Percentiles rank a stretch among this genome's conserved stretches.
These are phyloP conservation scores for Tephrocybe sp. DNA, from an alignment of 768 basidiomycete genomes.

Conservation along the genomic window DNA sequence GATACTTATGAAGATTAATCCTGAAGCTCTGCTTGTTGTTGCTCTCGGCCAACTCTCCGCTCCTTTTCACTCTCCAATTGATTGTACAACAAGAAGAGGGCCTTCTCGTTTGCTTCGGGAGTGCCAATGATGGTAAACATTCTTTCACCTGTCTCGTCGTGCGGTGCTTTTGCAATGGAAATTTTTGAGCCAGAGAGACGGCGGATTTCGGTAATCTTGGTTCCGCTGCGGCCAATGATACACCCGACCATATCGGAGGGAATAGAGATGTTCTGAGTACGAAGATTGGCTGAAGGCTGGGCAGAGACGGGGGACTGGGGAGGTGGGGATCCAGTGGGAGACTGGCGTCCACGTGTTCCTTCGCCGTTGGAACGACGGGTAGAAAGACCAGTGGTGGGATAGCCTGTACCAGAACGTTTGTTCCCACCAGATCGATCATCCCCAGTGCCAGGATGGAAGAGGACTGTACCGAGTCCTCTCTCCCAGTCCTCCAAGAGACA, in stretches of 20 bases:
- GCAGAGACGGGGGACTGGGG: slow-evolving; percentile 48
- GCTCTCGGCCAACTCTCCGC: slow-evolving; percentile 83
- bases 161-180: slow-evolving; percentile 98
- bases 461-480: slow-evolving; percentile 86
- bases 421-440: slow-evolving; percentile 56
- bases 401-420: slow-evolving; percentile 53
- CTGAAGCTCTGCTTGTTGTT: slow-evolving; percentile 67
- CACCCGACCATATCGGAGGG: slow-evolving; percentile 99
- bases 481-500: slow-evolving; percentile 98
- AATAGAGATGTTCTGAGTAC: slow-evolving; percentile 99
- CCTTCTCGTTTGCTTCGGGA: slow-evolving; percentile 96
- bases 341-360: slow-evolving; percentile 40
- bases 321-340: slow-evolving; percentile 47
- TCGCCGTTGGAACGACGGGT: slow-evolving; percentile 71
- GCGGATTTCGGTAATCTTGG: slow-evolving; percentile 99
- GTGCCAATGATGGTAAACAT: slow-evolving; percentile 99
- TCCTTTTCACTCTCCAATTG: slow-evolving; percentile 97
- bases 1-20: slow-evolving; percentile 31
- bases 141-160: slow-evolving; percentile 97
- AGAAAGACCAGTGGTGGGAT: slow-evolving; percentile 40
- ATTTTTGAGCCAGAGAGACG: slow-evolving; percentile 97
- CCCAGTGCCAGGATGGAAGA: slow-evolving; percentile 90
- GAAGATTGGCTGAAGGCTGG: slow-evolving; percentile 73
- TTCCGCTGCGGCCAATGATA: slow-evolving; percentile 93
- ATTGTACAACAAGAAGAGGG: slow-evolving; percentile 94